Evolutionary conservation across 2,329 filamentous ascomycete species (phyloP).

Genomic region (Stemphylium vesicarium): DNA sequence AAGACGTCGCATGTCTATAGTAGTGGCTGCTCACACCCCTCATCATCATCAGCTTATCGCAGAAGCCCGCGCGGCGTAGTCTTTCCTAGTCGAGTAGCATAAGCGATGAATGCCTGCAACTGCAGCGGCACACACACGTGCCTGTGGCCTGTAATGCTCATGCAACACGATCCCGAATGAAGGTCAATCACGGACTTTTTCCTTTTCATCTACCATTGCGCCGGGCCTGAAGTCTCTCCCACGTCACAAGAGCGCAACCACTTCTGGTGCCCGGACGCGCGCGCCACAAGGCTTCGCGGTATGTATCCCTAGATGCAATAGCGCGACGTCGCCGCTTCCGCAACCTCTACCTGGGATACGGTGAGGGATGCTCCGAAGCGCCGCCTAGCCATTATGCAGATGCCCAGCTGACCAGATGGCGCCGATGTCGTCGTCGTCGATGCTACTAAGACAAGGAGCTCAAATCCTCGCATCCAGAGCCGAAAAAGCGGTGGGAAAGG

Average conservation of each 20-base stretch:
- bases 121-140: conserved; percentile 15
- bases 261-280: conserved; percentile 11
- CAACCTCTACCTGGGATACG: conserved; percentile 14
- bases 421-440: conserved; percentile 3
- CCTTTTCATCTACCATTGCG: conserved; percentile 27
- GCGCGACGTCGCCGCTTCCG: conserved; percentile 7
- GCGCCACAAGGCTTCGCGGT: conserved; percentile 8
- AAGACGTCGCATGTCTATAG: background rate
- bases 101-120: conserved; percentile 24
- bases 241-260: conserved; percentile 15
- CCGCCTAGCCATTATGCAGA: conserved; percentile 20
- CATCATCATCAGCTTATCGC: conserved; percentile 32
- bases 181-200: conserved; percentile 15
- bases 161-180: conserved; percentile 22
- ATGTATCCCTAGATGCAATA: conserved; percentile 6
- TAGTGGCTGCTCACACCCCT: conserved; percentile 3
- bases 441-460: conserved; percentile 3
- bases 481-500: conserved; percentile 33
- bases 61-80: conserved; percentile 22
- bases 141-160: conserved; percentile 18
- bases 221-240: conserved; percentile 15
- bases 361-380: conserved; percentile 24
- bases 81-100: conserved; percentile 23
- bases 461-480: conserved; percentile 7
- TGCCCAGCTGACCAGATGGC: conserved; percentile 30